Conservation (phyloP, 345 rosid genomes). For the Citrus hindsii region DNA sequence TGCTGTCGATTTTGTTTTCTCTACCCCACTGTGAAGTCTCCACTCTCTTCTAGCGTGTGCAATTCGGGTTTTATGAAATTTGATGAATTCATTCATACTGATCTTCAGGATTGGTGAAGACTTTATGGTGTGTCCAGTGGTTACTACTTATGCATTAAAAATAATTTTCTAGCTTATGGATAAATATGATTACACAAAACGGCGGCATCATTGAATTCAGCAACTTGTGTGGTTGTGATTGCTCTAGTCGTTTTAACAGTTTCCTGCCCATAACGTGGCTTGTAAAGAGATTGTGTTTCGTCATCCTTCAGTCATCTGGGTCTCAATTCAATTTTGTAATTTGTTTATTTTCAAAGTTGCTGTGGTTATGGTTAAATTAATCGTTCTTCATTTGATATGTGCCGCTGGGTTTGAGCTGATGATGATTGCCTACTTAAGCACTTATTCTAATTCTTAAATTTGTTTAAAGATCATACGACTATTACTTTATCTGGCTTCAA, state of each 20-base stretch:
- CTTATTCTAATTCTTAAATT: no score
- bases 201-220: neutral
- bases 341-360: neutral
- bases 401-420: neutral
- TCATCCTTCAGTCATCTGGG: neutral
- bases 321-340: neutral
- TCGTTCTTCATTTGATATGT: neutral
- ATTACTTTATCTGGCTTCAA: no score
- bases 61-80: no score
- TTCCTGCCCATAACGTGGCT: neutral
- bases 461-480: no score
- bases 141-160: neutral
- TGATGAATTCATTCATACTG: neutral
- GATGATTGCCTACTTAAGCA: no score
- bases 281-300: neutral
- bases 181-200: neutral
- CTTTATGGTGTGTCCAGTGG: neutral
- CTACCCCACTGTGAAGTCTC: neutral
- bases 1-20: neutral
- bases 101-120: neutral
- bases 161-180: neutral
- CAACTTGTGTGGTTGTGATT: neutral
- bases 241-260: neutral
- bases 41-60: no score
- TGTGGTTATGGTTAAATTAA: neutral